Evolutionary conservation across 176 grass and related monocot genomes (phyloP), one percentile per base, ranked within the genome.

Genomic region (Stipa capillata): DNA sequence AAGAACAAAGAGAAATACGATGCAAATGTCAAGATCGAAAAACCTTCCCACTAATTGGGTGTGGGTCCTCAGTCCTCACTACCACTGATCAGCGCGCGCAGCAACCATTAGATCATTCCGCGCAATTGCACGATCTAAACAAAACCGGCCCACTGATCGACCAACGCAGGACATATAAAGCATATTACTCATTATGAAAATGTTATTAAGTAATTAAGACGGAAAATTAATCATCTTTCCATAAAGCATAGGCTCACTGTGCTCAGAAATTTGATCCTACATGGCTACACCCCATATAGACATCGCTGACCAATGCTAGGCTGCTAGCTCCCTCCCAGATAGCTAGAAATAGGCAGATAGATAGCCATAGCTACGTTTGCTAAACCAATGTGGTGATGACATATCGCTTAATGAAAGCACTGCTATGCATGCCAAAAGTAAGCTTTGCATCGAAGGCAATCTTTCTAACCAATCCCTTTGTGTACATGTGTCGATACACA

Each of bases 31-130:
- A 45, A 2, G 23, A 9, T n/a, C n/a, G 1, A 7, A 7, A 45
- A 45, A 16, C 39, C 25, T 25, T 7, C 65, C 36, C 49, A 13
- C 65, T 69, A 43, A 28, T 45, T 28, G 2, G 13, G 65, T 69
- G 65, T 69, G 65, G 65, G 65, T 28, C 65, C 65, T 69, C 40
- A 45, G 65, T 28, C 65, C 65, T 69, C 40, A 45, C 45, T 69
- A 69, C 40, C 65, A 69, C 65, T 69, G 45, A 69, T 69, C 65
- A 69, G 40, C n/a, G n/a, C n/a, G n/a, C n/a, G n/a, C 40, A 45
- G 41, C 40, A 27, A 8, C 65, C 24, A 69, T 69, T 18, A 69
- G 65, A 69, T 69, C 65, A 69, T 69, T 23, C 40, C 24, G 2
- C 40, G 7, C 65, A 41, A 69, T 40, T 69, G 6, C 13, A 40